phyloP scores from a whole-genome alignment of 2,329 filamentous ascomycete genomes.

The Fusarium brevicatenulatum region DNA sequence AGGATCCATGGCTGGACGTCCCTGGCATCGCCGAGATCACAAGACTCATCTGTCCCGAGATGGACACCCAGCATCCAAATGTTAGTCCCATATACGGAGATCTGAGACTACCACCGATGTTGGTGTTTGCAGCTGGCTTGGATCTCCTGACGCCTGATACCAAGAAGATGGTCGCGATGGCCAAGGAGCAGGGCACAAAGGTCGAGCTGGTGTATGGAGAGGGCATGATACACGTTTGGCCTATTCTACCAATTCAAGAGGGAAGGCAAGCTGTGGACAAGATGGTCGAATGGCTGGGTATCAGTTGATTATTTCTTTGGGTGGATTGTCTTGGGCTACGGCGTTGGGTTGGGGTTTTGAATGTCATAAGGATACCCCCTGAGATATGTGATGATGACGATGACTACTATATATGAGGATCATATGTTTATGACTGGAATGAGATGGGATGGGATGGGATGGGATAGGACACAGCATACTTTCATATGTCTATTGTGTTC shows the following conservation, averaged over 20 bases:
- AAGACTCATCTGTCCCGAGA: constrained; percentile 43
- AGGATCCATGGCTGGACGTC: constrained; percentile 45
- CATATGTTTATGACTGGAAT: neutral
- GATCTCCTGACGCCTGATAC: constrained; percentile 46
- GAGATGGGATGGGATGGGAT: neutral
- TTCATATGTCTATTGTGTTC: neutral
- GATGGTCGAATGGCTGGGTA: constrained; percentile 44
- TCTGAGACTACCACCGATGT: constrained; percentile 45
- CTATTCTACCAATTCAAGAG: constrained; percentile 45
- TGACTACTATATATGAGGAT: neutral
- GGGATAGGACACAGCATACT: neutral
- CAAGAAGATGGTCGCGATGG: constrained; percentile 44
- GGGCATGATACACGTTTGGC: constrained; percentile 50
- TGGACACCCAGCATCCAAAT: constrained; percentile 40
- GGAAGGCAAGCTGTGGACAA: constrained; percentile 40
- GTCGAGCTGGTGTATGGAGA: constrained; percentile 45
- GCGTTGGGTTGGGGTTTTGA: constrained; percentile 19
- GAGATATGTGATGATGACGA: constrained; percentile 2
- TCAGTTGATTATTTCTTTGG: neutral
- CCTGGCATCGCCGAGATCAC: constrained; percentile 43
- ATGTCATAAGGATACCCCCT: constrained; percentile 19
- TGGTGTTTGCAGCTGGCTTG: constrained; percentile 44
- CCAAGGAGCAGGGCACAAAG: constrained; percentile 38
- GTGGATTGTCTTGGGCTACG: constrained; percentile 10
- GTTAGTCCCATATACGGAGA: constrained; percentile 47